Conservation (phyloP, 257 asterid species). For the Salvia splendens region DNA sequence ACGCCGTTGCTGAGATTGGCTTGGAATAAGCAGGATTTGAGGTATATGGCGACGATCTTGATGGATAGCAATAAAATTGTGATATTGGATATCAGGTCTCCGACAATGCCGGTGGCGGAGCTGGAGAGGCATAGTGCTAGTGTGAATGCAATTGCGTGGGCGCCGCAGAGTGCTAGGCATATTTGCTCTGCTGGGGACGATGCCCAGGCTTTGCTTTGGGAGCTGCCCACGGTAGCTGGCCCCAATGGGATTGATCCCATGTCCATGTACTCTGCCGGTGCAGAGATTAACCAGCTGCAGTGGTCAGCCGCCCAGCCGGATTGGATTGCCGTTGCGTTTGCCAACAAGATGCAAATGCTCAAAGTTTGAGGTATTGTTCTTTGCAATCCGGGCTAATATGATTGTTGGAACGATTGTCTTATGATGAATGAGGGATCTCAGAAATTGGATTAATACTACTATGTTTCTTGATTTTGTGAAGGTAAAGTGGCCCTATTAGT, state of each 20-base stretch:
- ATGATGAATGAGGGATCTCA: not conserved
- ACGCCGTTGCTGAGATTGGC: constrained; percentile 83
- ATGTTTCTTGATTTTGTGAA: constrained; percentile 1
- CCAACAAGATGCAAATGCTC: constrained; percentile 86
- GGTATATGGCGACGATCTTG: constrained; percentile 86
- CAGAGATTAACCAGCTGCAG: constrained; percentile 89
- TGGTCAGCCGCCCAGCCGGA: constrained; percentile 84
- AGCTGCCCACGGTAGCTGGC: constrained; percentile 84
- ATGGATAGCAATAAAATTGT: constrained; percentile 88
- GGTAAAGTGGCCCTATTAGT: constrained; percentile 9
- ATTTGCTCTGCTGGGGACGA: constrained; percentile 93
- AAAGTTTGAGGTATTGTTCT: constrained; percentile 57
- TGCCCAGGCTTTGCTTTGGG: constrained; percentile 88
- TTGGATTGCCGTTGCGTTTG: constrained; percentile 86
- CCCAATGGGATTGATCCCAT: constrained; percentile 91
- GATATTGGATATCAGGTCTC: constrained; percentile 80
- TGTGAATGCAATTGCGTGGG: constrained; percentile 92
- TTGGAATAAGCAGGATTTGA: constrained; percentile 96
- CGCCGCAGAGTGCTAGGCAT: constrained; percentile 86
- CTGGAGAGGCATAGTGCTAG: constrained; percentile 83
- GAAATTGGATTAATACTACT: constrained; percentile 12
- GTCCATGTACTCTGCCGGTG: constrained; percentile 64
- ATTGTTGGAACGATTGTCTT: not conserved
- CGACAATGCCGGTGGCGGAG: constrained; percentile 84
- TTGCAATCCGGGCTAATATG: constrained; percentile 2